Percentiles rank a stretch among this genome's conserved stretches.
Conservation (phyloP, 257 asterid species). For the Solanum commersonii region DNA sequence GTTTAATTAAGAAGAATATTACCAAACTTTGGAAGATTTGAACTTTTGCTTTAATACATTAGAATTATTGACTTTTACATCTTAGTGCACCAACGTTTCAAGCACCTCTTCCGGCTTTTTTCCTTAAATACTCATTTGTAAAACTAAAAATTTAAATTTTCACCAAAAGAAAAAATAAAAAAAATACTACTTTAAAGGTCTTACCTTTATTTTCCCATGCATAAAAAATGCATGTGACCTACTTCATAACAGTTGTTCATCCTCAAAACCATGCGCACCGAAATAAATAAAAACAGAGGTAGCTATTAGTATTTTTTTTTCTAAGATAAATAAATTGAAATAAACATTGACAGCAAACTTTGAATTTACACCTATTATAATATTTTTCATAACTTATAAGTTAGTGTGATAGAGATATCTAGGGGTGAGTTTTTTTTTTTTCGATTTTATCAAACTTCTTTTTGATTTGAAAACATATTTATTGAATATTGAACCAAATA, state of each 20-base stretch:
- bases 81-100: conserved; percentile 17
- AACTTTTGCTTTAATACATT: not conserved
- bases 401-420: not conserved
- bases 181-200: not conserved
- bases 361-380: not conserved
- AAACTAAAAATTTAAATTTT: not conserved
- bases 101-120: conserved; percentile 3
- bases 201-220: not conserved
- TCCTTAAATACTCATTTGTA: not conserved
- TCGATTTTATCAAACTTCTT: not conserved
- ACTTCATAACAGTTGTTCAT: not conserved
- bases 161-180: not conserved
- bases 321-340: not conserved
- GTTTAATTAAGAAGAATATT: not conserved
- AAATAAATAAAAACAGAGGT: not conserved
- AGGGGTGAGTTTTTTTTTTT: not conserved
- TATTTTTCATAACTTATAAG: not conserved
- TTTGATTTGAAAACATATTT: not conserved
- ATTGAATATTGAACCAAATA: not conserved
- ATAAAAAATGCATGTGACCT: not conserved
- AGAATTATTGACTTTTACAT: not conserved
- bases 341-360: not conserved
- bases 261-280: not conserved
- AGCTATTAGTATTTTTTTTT: not conserved
- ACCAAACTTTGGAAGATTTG: not conserved